These are phyloP conservation scores for Vigna hirtella DNA, from an alignment of 306 rosid genomes.

Conservation along the genomic window DNA sequence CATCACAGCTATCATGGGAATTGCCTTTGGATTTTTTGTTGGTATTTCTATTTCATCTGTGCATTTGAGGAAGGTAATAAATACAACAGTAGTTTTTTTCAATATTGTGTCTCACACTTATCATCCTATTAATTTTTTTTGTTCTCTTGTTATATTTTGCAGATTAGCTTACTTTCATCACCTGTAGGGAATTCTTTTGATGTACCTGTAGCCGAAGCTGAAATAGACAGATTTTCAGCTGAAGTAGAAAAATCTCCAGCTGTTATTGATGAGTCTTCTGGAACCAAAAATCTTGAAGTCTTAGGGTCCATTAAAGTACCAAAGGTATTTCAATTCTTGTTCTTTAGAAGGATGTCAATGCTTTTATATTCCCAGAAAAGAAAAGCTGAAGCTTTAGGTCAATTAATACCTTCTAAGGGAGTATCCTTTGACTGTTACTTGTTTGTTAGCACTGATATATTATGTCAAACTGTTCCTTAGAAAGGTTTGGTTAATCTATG, in stretches of 20 bases:
- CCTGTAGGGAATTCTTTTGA: conserved; percentile 71
- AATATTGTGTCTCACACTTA: conserved; percentile 13
- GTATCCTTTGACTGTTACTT: conserved; percentile 29
- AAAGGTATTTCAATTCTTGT: conserved; percentile 58
- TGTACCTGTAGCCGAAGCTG: conserved; percentile 63
- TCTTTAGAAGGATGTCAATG: conserved; percentile 36
- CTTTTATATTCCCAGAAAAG: conserved; percentile 15
- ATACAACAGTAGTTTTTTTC: conserved; percentile 18
- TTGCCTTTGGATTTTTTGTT: conserved; percentile 76
- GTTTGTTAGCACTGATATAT: conserved; percentile 26
- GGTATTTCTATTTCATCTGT: conserved; percentile 76
- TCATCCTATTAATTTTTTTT: conserved; percentile 43
- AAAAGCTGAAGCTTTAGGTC: conserved; percentile 36
- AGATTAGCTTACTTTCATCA: conserved; percentile 87
- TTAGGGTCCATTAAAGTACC: conserved; percentile 66
- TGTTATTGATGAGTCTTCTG: conserved; percentile 49
- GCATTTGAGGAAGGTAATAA: conserved; percentile 71
- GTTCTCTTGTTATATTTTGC: conserved; percentile 47
- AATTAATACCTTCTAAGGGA: conserved; percentile 14
- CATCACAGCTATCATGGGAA: conserved; percentile 67
- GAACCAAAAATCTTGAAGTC: conserved; percentile 59
- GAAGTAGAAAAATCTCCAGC: conserved; percentile 42
- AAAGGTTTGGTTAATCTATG: conserved; percentile 19
- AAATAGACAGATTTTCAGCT: conserved; percentile 56
- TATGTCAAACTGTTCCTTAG: conserved; percentile 11